Evolutionary conservation across 371 early-diverging fungal species (phyloP), one percentile per base, ranked within the genome.

Genomic region (Vavraia culicis): DNA sequence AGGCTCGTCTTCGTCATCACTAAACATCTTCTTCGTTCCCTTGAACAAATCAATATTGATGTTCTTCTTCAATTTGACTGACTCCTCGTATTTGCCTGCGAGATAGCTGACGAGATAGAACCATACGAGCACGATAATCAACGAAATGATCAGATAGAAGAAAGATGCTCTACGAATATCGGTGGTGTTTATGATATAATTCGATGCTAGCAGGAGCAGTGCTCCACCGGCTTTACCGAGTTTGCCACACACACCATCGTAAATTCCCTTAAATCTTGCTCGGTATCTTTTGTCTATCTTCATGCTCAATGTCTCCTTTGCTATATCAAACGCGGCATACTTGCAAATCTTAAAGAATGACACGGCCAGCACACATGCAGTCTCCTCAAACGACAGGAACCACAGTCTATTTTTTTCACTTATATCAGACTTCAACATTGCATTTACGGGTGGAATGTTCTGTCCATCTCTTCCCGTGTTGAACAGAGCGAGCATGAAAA

Each of bases 221-320:
- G 63, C 48, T 9, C 67, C 62, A 27, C 45, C 21, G 1, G 68
- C 62, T 46, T 67, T 69, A n/a, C 70, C 68, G 36, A 69, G 34
- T 47, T 67, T 69, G 45, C 66, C 62, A 43, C 59, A 67, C 13
- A 67, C 62, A 42, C 70, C 70, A 49, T 69, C 70, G 48, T 66
- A 69, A 13, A 69, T 59, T 39, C 65, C 59, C 54, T 69, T 69
- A 32, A 67, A 63, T 36, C 58, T 56, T 34, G 70, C 55, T 43
- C 68, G 41, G 41, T 69, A 59, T 47, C 39, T 47, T 18, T 49
- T 41, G 2, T 64, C 61, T 18, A 69, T 67, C 37, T 61, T 57
- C 49, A 67, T 59, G 15, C 64, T 54, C 36, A 69, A 60, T 16
- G 59, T 57, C 39, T 69, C 70, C 50, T 69, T 69, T 11, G 61